Percentiles rank a stretch among this genome's conserved stretches.
These are phyloP conservation scores for Raddia distichophylla DNA, from an alignment of 176 grass and related monocot genomes.

Conservation along the genomic window DNA sequence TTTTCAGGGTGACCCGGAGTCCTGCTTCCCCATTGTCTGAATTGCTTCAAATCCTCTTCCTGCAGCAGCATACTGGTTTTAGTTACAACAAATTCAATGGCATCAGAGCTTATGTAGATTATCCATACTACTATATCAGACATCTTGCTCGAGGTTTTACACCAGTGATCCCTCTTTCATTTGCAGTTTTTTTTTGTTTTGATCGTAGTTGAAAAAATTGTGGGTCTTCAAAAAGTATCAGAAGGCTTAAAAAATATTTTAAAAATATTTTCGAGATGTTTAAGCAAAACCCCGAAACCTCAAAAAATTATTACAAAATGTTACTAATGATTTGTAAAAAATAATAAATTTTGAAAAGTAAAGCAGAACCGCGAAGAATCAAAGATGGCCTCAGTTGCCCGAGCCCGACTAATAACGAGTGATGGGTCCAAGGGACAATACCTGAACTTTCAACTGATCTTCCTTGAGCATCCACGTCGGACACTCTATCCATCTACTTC, in stretches of 20 bases:
- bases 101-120: neutral
- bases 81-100: constrained; percentile 6
- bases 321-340: too few species aligned
- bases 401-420: constrained; percentile 19
- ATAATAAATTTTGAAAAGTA: too few species aligned
- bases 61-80: constrained; percentile 30
- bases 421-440: neutral
- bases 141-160: neutral
- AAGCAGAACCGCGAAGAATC: too few species aligned
- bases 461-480: neutral
- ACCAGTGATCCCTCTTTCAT: neutral
- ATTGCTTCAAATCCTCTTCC: constrained; percentile 89
- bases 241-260: too few species aligned
- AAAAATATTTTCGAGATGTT: too few species aligned
- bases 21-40: constrained; percentile 97
- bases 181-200: too few species aligned
- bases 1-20: constrained; percentile 98
- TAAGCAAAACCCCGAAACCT: too few species aligned
- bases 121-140: neutral
- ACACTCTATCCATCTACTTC: too few species aligned
- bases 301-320: too few species aligned
- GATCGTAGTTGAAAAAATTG: too few species aligned
- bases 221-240: too few species aligned
- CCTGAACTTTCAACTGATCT: constrained; percentile 20
- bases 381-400: too few species aligned